Percentiles rank a stretch among this genome's conserved stretches.
These are phyloP conservation scores for Artemisia argyi DNA, from an alignment of 129 eudicot genomes.

Conservation along the genomic window DNA sequence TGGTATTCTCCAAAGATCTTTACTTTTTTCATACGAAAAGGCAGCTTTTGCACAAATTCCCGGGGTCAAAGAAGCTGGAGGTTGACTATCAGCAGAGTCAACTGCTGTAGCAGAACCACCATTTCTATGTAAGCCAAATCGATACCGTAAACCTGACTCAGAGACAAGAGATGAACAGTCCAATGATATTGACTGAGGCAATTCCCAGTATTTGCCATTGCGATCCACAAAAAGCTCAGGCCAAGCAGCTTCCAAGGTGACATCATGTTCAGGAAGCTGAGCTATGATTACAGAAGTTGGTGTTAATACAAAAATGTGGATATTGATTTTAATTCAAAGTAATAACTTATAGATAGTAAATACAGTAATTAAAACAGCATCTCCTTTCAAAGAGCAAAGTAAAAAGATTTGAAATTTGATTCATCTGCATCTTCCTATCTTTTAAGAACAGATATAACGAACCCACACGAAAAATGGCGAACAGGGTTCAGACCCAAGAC, in stretches of 20 bases:
- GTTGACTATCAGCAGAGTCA: slow-evolving; percentile 34
- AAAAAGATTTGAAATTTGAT: not conserved
- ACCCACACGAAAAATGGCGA: not conserved
- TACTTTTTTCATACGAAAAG: slow-evolving; percentile 75
- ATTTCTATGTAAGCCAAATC: slow-evolving; percentile 74
- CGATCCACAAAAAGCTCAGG: slow-evolving; percentile 84
- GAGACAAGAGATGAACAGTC: slow-evolving; percentile 65
- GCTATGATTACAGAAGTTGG: slow-evolving; percentile 19
- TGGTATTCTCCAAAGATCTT: slow-evolving; percentile 69
- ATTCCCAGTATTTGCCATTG: slow-evolving; percentile 77
- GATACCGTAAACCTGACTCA: slow-evolving; percentile 72
- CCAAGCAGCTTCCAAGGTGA: slow-evolving; percentile 91
- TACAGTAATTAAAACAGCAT: too few species aligned
- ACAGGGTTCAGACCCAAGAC: not conserved
- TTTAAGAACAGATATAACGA: not conserved
- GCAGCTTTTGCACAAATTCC: slow-evolving; percentile 86
- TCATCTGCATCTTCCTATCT: not conserved
- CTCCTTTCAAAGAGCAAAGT: not conserved
- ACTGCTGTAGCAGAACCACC: slow-evolving; percentile 56
- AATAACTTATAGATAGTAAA: not conserved
- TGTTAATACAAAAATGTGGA: slow-evolving; percentile 10
- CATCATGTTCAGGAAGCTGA: slow-evolving; percentile 84
- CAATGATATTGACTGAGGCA: slow-evolving; percentile 76
- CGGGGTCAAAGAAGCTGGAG: slow-evolving; percentile 60
- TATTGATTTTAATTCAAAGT: not conserved